Base-by-base conservation (phyloP, 768 basidiomycete species). In the Coprinellus micaceus region DNA sequence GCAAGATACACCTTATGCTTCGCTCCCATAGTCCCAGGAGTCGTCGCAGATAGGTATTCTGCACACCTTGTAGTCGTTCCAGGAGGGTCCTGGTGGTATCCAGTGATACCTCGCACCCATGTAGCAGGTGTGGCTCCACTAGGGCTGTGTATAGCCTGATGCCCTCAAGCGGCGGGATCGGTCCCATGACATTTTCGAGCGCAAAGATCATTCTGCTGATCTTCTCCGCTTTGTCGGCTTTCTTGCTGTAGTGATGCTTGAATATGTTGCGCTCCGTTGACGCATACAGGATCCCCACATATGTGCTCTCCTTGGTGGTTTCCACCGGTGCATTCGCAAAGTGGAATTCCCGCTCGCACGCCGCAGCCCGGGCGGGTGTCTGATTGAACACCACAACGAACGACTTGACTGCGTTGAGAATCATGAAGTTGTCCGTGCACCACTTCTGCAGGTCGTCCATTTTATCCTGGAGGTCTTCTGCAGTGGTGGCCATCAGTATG, bases 321-420 rank as follows among this genome's bases (percentile, higher is more conserved):
- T 22, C 7, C 4, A 47, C 21, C 22, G 7, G 22, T 11, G 22
- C 45, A 24, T 4, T 4, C n/a, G 21, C 45, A n/a, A 47, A 47
- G 7, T 10, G 10, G 25, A 47, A 37, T 37, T 37, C 9, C 9
- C 36, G 36, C 36, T 9, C 17, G 9, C 36, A 17, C 9, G 9
- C 36, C 17, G 9, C 9, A 22, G 4, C 10, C 13, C 4, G 45
- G 45, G 7, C 11, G 19, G 9, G n/a, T 9, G 19, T 9, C 13
- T 10, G 45, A 25, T 22, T 24, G 19, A 24, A 12, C 5, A 47
- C 22, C 19, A 47, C 22, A 4, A 47, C 45, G 19, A 10, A 43
- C 3, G 66, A 65, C 53, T 68, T 69, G 2, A 53, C n/a, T 2
- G 61, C 64, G 55, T 63, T 71, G 36, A 69, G 62, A 10, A 56